These are phyloP conservation scores for Ephemerocybe angulata DNA, from an alignment of 768 basidiomycete species.

Conservation along the genomic window DNA sequence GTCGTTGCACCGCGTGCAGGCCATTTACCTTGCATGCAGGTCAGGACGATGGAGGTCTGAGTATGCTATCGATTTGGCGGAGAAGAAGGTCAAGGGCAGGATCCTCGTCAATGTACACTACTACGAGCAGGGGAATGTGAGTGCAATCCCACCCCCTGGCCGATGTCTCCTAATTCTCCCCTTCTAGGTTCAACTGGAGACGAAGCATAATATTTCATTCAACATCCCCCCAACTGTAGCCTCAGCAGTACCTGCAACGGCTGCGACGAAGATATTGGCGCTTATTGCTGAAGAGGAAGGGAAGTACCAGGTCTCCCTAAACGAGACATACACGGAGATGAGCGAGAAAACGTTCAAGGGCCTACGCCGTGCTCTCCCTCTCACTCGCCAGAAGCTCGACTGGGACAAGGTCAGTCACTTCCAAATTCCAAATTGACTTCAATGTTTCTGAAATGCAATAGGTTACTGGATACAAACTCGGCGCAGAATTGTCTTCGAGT, in stretches of 20 bases:
- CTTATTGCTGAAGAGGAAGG: constrained; percentile 79
- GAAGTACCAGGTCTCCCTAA: constrained; percentile 74
- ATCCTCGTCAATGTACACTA: constrained; percentile 90
- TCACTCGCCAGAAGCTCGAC: constrained; percentile 91
- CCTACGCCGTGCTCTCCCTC: constrained; percentile 82
- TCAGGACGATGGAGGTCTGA: constrained; percentile 93
- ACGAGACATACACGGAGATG: constrained; percentile 83
- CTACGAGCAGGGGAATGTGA: constrained; percentile 94
- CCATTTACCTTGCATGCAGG: constrained; percentile 45
- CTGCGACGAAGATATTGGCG: constrained; percentile 72
- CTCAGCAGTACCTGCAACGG: constrained; percentile 44
- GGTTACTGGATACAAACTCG: constrained; percentile 65
- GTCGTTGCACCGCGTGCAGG: background rate
- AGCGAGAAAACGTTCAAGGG: constrained; percentile 92
- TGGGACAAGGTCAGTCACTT: constrained; percentile 77
- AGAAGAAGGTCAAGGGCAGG: constrained; percentile 61
- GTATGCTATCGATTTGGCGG: constrained; percentile 69
- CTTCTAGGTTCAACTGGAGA: constrained; percentile 91
- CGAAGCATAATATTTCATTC: constrained; percentile 65
- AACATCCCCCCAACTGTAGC: constrained; percentile 56
- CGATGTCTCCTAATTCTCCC: too few relatives aligned
- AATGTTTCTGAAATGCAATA: constrained; percentile 14
- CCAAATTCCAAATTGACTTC: background rate
- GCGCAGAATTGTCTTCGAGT: constrained; percentile 68
- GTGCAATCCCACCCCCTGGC: too few relatives aligned